Evolutionary conservation across 441 rosid genomes (phyloP).

Genomic region (Adansonia madagascariensis): DNA sequence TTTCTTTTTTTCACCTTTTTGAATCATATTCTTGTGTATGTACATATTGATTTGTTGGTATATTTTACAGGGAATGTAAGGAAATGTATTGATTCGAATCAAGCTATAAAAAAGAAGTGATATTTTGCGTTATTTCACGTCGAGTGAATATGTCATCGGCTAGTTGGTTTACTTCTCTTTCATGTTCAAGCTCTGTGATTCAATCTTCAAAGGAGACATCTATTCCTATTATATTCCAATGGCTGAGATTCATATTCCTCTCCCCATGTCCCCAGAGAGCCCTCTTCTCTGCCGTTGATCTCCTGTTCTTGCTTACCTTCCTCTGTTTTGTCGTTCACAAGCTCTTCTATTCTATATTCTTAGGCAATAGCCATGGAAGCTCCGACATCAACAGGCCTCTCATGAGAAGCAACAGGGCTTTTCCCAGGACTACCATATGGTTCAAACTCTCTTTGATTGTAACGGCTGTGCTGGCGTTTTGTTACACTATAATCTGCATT

Average conservation of each 20-base stretch:
- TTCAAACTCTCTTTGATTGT: constrained; percentile 56
- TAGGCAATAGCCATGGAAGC: constrained; percentile 28
- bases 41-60: neutral
- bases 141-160: constrained; percentile 34
- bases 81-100: constrained; percentile 12
- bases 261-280: constrained; percentile 86
- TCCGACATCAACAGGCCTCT: constrained; percentile 61
- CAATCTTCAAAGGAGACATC: constrained; percentile 41
- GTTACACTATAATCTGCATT: constrained; percentile 50
- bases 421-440: constrained; percentile 40
- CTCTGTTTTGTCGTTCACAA: constrained; percentile 50
- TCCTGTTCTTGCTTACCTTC: constrained; percentile 57
- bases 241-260: constrained; percentile 74
- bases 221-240: constrained; percentile 48
- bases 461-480: constrained; percentile 48
- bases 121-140: neutral
- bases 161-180: constrained; percentile 57
- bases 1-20: neutral
- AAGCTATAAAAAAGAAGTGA: neutral
- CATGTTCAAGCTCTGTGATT: constrained; percentile 55
- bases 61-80: constrained; percentile 11
- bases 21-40: neutral
- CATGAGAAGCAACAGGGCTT: constrained; percentile 37
- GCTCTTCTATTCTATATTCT: constrained; percentile 48
- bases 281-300: constrained; percentile 53